A percentile compares a stretch with the other conserved stretches of the same genome.
Evolutionary conservation across 2,329 filamentous ascomycete species (phyloP).

Genomic region (Chrysoporthe cubensis): DNA sequence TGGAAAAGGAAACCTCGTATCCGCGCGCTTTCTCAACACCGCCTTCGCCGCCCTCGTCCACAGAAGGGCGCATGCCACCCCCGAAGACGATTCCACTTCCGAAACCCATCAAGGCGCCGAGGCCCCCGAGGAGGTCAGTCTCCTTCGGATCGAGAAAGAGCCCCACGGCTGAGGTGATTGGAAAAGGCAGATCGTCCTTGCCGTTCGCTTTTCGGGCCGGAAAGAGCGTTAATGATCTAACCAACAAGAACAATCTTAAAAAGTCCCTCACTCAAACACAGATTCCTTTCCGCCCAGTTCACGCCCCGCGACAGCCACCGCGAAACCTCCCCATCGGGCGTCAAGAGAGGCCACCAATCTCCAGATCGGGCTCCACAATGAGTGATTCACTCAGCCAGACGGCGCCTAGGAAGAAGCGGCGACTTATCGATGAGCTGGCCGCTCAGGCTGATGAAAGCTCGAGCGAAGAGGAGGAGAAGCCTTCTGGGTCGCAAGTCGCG

Average conservation of each 20-base stretch:
- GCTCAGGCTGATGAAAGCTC: slow-evolving; percentile 44
- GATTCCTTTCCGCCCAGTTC: slow-evolving; percentile 27
- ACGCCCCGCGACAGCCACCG: slow-evolving; percentile 16
- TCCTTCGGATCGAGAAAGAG: slow-evolving; percentile 19
- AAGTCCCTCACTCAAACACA: slow-evolving; percentile 27
- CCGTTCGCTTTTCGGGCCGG: slow-evolving; percentile 17
- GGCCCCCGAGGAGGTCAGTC: slow-evolving; percentile 14
- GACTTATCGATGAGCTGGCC: slow-evolving; percentile 49
- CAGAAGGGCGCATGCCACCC: slow-evolving; percentile 26
- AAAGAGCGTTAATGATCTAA: slow-evolving; percentile 26
- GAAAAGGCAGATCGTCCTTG: slow-evolving; percentile 13
- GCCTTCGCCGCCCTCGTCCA: slow-evolving; percentile 27
- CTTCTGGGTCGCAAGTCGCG: slow-evolving; percentile 20
- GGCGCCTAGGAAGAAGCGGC: slow-evolving; percentile 30
- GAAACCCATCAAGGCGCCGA: slow-evolving; percentile 23
- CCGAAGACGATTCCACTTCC: slow-evolving; percentile 21
- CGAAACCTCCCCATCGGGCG: slow-evolving; percentile 19
- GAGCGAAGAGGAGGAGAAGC: slow-evolving; percentile 34
- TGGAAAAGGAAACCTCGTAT: slow-evolving; percentile 14
- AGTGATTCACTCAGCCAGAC: slow-evolving; percentile 21
- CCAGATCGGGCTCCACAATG: slow-evolving; percentile 19
- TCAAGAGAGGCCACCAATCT: slow-evolving; percentile 25
- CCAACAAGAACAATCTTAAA: slow-evolving; percentile 14
- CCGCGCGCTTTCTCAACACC: slow-evolving; percentile 28
- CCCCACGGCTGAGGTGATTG: slow-evolving; percentile 13